A percentile compares a stretch with the other conserved stretches of the same genome.
These are phyloP conservation scores for Euphorbia schlechtendalii DNA, from an alignment of 441 rosid species.

Conservation along the genomic window DNA sequence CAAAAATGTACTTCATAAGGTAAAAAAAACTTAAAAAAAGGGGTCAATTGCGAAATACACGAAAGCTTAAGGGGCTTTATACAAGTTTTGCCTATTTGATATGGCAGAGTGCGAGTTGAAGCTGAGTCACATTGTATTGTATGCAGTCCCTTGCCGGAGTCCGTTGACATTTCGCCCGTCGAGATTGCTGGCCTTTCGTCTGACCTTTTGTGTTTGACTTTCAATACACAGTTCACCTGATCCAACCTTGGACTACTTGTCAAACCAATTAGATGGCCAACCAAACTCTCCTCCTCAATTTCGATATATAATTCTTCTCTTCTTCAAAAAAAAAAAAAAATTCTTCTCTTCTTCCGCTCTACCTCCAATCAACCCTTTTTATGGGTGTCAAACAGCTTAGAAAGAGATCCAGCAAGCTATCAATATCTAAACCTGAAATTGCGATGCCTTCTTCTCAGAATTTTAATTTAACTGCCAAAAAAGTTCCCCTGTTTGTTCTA, in stretches of 20 bases:
- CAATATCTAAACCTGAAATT: not conserved
- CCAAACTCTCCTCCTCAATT: not conserved
- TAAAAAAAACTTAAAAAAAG: no score
- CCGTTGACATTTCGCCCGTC: not conserved
- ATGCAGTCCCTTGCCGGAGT: no score
- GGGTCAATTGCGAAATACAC: no score
- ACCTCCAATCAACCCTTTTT: not conserved
- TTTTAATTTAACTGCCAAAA: slow-evolving; percentile 24
- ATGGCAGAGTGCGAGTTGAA: no score
- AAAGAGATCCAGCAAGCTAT: slow-evolving; percentile 1
- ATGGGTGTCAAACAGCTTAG: not conserved
- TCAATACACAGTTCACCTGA: not conserved
- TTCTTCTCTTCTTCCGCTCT: not conserved
- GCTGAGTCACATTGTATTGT: no score
- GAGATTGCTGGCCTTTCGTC: no score
- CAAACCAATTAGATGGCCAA: not conserved
- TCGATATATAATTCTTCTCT: no score
- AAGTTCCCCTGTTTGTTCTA: slow-evolving; percentile 26
- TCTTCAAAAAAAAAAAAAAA: no score
- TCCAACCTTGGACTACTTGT: not conserved
- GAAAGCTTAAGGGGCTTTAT: no score
- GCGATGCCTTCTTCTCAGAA: not conserved
- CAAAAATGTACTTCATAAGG: no score
- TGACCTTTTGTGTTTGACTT: no score
- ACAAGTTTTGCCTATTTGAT: no score